phyloP scores from a whole-genome alignment of 768 basidiomycete species.

The Tephrocybe sp. region DNA sequence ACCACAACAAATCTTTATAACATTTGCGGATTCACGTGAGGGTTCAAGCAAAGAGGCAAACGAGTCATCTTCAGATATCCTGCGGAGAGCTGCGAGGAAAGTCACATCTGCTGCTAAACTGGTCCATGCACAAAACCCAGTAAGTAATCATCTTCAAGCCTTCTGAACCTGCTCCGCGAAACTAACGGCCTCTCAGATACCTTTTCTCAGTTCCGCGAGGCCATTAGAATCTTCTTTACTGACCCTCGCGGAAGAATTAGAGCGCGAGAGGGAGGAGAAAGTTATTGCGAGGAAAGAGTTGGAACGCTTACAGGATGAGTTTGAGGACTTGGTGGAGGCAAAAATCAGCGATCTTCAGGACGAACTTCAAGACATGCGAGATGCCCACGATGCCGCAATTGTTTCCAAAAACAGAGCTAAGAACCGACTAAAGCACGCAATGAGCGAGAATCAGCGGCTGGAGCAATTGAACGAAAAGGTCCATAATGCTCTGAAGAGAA shows the following conservation, averaged over 20 bases:
- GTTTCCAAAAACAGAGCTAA: neutral
- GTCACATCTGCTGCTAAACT: slow-evolving; percentile 1
- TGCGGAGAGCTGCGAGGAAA: slow-evolving; percentile 12
- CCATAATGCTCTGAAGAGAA: slow-evolving; percentile 1
- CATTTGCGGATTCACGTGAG: slow-evolving; percentile 7
- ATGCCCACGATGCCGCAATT: neutral
- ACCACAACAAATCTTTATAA: slow-evolving; percentile 13
- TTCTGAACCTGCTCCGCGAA: neutral
- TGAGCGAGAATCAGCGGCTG: slow-evolving; percentile 4
- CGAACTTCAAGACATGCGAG: neutral
- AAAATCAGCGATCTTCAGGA: neutral
- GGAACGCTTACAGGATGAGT: neutral
- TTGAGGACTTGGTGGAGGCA: neutral
- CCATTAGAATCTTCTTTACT: neutral
- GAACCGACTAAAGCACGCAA: neutral
- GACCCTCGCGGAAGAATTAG: slow-evolving; percentile 1
- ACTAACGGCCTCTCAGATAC: slow-evolving; percentile 3
- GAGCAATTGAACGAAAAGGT: slow-evolving; percentile 4
- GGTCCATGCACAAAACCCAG: slow-evolving; percentile 2
- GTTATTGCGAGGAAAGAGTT: neutral
- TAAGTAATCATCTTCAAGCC: neutral
- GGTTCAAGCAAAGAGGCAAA: neutral
- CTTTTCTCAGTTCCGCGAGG: slow-evolving; percentile 2
- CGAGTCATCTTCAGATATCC: neutral
- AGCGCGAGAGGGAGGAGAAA: slow-evolving; percentile 7